Evolutionary conservation across 345 rosid genomes (phyloP).

Genomic region (Nasturtium officinale): DNA sequence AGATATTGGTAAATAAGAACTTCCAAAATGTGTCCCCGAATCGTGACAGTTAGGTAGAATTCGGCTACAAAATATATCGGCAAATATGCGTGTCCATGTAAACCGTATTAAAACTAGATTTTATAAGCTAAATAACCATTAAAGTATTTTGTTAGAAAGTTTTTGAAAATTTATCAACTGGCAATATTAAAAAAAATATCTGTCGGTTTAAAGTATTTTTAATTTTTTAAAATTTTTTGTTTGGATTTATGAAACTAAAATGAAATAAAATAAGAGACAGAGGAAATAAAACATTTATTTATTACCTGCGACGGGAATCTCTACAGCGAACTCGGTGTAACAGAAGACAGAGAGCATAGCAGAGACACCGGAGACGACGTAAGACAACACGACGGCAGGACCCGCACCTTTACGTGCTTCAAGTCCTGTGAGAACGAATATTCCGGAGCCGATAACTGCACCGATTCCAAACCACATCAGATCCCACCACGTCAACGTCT

Average conservation of each 20-base stretch:
- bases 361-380: slow-evolving; percentile 75
- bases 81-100: not conserved
- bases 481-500: slow-evolving; percentile 88
- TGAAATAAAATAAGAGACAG: not conserved
- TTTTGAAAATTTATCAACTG: not conserved
- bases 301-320: slow-evolving; percentile 88
- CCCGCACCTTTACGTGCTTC: slow-evolving; percentile 61
- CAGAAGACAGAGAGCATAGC: slow-evolving; percentile 97
- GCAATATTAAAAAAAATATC: no score
- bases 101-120: not conserved
- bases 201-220: no score
- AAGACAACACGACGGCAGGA: slow-evolving; percentile 89
- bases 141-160: not conserved
- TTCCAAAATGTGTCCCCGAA: not conserved
- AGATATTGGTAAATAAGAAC: not conserved
- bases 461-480: slow-evolving; percentile 96
- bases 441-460: slow-evolving; percentile 87
- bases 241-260: not conserved
- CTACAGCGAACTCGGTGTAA: slow-evolving; percentile 96
- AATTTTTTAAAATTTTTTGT: no score
- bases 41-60: not conserved
- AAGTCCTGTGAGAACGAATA: slow-evolving; percentile 84
- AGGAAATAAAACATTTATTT: not conserved
- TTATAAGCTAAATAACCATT: not conserved
- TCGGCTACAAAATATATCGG: not conserved